Conservation (phyloP, 2,329 filamentous ascomycete species). For the Colletotrichum ledebouriae region DNA sequence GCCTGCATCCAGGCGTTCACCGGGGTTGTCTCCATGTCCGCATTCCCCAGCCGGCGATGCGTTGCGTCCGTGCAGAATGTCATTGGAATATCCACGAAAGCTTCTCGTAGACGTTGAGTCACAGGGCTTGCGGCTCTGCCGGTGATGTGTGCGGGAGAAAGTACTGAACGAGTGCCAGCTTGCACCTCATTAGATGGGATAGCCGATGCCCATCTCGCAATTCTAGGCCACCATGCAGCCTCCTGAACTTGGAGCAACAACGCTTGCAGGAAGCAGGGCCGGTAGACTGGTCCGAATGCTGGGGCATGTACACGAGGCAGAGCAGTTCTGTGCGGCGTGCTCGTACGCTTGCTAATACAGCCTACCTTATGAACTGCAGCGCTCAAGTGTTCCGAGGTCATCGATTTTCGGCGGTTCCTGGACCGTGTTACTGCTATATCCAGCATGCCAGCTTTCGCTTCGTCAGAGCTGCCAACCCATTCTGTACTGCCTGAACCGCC, state of each 20-base stretch:
- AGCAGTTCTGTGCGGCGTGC: no score
- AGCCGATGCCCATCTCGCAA: not conserved
- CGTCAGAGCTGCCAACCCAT: not conserved
- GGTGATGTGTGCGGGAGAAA: not conserved
- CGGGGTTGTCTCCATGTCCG: constrained; percentile 1
- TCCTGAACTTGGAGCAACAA: constrained; percentile 14
- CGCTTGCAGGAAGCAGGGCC: not conserved
- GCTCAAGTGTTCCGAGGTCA: no score
- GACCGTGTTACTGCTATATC: no score
- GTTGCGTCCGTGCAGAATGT: not conserved
- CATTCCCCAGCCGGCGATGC: not conserved
- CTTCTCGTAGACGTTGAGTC: constrained; percentile 15
- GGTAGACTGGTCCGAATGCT: no score
- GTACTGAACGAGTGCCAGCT: no score
- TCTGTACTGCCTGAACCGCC: not conserved
- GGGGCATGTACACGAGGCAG: no score
- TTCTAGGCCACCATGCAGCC: not conserved
- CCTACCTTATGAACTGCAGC: no score
- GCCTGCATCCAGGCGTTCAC: constrained; percentile 18
- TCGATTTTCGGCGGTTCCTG: no score
- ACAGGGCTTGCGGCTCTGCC: constrained; percentile 14
- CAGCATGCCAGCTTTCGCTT: not conserved
- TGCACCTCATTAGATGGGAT: not conserved
- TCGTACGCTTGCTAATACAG: no score
- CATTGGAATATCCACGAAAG: constrained; percentile 9